These are phyloP conservation scores for Luvunga scandens DNA, from an alignment of 345 rosid genomes.

Conservation along the genomic window DNA sequence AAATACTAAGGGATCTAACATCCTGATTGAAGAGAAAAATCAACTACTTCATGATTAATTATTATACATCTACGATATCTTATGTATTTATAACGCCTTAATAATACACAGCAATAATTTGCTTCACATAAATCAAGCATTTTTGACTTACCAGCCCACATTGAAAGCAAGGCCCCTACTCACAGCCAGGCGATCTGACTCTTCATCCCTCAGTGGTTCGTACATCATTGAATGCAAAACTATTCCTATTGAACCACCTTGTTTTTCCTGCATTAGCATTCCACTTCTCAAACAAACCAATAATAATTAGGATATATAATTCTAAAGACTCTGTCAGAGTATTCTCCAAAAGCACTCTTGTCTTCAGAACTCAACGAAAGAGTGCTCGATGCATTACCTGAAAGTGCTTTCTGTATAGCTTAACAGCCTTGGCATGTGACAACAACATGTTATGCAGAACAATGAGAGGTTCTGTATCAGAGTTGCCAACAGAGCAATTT, in stretches of 20 bases:
- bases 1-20: conserved; percentile 40
- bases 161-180: conserved; percentile 29
- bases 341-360: background rate
- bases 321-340: background rate
- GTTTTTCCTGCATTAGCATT: conserved; percentile 25
- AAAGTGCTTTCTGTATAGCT: conserved; percentile 31
- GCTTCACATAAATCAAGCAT: background rate
- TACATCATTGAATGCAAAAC: conserved; percentile 21
- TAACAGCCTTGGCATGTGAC: conserved; percentile 41
- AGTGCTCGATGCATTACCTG: conserved; percentile 21
- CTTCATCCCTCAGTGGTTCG: conserved; percentile 34
- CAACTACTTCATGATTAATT: background rate
- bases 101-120: background rate
- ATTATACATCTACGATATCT: no score
- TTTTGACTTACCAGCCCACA: conserved; percentile 26
- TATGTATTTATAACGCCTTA: background rate
- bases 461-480: conserved; percentile 34
- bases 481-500: conserved; percentile 39
- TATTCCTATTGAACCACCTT: conserved; percentile 41
- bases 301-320: background rate
- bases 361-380: background rate
- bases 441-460: conserved; percentile 40
- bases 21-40: conserved; percentile 18
- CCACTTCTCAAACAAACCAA: background rate
- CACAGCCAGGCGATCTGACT: conserved; percentile 36